Conservation (phyloP, 345 rosid genomes). For the Populus alba region DNA sequence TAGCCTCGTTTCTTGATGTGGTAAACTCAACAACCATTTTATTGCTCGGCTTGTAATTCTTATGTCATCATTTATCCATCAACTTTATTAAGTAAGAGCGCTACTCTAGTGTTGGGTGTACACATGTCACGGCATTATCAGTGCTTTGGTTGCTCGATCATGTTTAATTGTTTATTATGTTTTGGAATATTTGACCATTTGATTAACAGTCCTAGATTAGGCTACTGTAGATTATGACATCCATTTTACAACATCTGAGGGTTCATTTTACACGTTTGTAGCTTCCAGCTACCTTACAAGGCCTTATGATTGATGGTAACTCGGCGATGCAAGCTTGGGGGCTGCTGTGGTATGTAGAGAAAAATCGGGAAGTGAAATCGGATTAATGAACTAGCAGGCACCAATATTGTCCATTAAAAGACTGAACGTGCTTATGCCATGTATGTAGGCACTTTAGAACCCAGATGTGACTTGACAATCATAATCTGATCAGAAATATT, state of each 20-base stretch:
- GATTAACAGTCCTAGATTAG: neutral
- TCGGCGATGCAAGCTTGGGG: neutral
- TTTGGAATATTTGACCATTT: neutral
- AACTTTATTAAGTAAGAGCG: neutral
- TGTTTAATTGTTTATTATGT: neutral
- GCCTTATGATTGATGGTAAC: neutral
- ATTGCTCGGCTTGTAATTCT: neutral
- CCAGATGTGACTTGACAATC: neutral
- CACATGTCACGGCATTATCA: neutral
- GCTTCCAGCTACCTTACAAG: neutral
- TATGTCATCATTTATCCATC: neutral
- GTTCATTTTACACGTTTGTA: neutral
- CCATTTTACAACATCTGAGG: neutral
- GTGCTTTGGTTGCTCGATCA: neutral
- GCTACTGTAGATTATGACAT: neutral
- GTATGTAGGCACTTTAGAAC: neutral
- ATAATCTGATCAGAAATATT: neutral
- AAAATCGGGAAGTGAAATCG: neutral
- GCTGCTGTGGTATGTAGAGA: neutral
- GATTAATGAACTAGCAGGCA: neutral
- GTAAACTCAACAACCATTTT: neutral
- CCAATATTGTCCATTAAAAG: neutral
- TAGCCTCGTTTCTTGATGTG: conserved; percentile 11
- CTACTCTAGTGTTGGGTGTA: neutral
- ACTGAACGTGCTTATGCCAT: neutral